phyloP scores from a whole-genome alignment of 2,329 filamentous ascomycete species.

The Aspergillus alliaceus region DNA sequence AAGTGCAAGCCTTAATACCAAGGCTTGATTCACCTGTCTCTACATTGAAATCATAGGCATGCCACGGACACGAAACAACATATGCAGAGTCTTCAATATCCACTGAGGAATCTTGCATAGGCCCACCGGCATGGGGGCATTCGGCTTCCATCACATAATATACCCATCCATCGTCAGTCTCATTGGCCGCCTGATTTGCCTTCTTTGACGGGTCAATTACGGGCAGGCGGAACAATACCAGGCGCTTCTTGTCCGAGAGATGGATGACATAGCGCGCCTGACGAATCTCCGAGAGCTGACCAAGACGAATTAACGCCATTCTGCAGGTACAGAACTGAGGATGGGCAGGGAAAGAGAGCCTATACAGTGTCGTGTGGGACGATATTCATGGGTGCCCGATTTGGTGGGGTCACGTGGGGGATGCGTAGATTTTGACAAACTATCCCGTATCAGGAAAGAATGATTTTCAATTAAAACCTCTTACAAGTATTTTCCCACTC shows the following conservation, averaged over 20 bases:
- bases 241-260: slow-evolving; percentile 46
- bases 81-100: slow-evolving; percentile 52
- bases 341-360: neutral
- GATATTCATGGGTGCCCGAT: neutral
- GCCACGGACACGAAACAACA: slow-evolving; percentile 50
- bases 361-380: neutral
- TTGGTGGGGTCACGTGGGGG: neutral
- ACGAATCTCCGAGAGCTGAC: slow-evolving; percentile 33
- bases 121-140: slow-evolving; percentile 49
- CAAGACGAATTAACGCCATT: slow-evolving; percentile 27
- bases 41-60: slow-evolving; percentile 52
- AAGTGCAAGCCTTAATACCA: slow-evolving; percentile 50
- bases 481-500: neutral
- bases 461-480: neutral
- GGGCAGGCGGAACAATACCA: slow-evolving; percentile 48
- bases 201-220: slow-evolving; percentile 35
- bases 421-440: neutral
- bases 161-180: slow-evolving; percentile 42
- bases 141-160: slow-evolving; percentile 52
- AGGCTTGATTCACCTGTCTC: slow-evolving; percentile 51
- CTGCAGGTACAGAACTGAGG: neutral
- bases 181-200: slow-evolving; percentile 25
- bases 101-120: slow-evolving; percentile 47
- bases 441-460: neutral
- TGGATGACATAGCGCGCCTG: slow-evolving; percentile 46